phyloP scores from a whole-genome alignment of 345 rosid genomes.

The Turnera subulata region DNA sequence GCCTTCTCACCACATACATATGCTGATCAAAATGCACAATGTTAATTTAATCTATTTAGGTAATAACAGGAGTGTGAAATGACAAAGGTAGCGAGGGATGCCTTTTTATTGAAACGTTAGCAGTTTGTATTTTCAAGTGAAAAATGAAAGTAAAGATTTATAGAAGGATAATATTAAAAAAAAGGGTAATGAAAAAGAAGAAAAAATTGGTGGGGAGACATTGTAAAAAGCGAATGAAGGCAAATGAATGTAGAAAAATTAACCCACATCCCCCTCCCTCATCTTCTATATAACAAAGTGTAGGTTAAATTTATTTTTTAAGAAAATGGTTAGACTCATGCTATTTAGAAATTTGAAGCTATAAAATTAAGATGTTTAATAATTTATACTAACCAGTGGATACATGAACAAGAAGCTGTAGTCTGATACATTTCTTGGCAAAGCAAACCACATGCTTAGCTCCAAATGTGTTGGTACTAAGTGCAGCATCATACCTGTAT shows the following conservation, averaged over 20 bases:
- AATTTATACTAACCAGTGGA: conserved; percentile 29
- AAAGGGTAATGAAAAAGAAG: too few species aligned
- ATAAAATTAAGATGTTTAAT: too few species aligned
- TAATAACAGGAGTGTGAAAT: background rate
- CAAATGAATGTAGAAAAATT: background rate
- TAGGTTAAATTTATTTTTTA: too few species aligned
- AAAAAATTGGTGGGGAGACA: background rate
- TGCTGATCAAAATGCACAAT: background rate
- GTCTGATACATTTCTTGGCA: conserved; percentile 45
- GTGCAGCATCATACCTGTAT: conserved; percentile 44
- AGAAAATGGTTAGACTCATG: too few species aligned
- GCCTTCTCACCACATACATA: conserved; percentile 43
- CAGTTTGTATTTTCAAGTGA: too few species aligned
- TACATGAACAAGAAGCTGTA: conserved; percentile 42
- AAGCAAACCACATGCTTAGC: conserved; percentile 46
- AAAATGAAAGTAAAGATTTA: too few species aligned
- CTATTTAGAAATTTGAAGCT: too few species aligned
- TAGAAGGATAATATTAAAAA: too few species aligned
- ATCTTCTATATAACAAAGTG: too few species aligned
- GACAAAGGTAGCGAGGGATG: too few species aligned
- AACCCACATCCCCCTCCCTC: too few species aligned
- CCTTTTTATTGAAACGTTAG: too few species aligned
- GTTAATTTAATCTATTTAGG: background rate
- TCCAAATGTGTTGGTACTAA: conserved; percentile 52
- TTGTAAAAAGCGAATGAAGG: background rate